Conservation (phyloP, 1,139 yeast species). For the Candida albicans region DNA sequence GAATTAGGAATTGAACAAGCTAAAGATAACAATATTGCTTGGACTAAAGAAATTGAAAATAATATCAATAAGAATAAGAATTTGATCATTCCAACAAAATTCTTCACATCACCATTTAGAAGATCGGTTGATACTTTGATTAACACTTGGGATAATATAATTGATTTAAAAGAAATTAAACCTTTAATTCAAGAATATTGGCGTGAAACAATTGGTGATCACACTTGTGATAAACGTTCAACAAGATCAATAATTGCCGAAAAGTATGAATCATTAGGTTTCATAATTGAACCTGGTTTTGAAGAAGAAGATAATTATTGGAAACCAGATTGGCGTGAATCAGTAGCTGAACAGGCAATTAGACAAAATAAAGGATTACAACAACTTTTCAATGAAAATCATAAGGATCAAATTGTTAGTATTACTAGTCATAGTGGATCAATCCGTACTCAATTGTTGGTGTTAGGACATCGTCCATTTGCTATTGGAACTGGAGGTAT, state of each 20-base stretch:
- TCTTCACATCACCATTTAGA: conserved; percentile 39
- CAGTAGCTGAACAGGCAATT: conserved; percentile 41
- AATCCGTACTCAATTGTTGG: conserved; percentile 42
- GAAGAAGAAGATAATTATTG: conserved; percentile 42
- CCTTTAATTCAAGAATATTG: conserved; percentile 43
- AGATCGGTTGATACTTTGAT: conserved; percentile 41
- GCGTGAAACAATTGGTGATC: conserved; percentile 46
- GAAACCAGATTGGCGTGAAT: conserved; percentile 39
- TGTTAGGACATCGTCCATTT: conserved; percentile 42
- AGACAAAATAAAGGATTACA: conserved; percentile 39
- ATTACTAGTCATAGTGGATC: conserved; percentile 43
- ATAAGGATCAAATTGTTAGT: conserved; percentile 25
- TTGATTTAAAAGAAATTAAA: conserved; percentile 23
- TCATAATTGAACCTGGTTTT: conserved; percentile 39
- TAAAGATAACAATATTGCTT: conserved; percentile 24
- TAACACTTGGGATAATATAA: conserved; percentile 31
- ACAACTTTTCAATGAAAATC: conserved; percentile 25
- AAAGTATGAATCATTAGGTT: conserved; percentile 33
- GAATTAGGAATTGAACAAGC: conserved; percentile 43
- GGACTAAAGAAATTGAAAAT: conserved; percentile 24
- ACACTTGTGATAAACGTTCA: conserved; percentile 46
- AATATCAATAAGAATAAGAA: conserved; percentile 14
- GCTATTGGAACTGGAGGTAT: conserved; percentile 48
- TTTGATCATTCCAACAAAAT: conserved; percentile 28
- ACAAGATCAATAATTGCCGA: conserved; percentile 29